Conservation (phyloP, 306 rosid species). For the Dalbergia cochinchinensis region DNA sequence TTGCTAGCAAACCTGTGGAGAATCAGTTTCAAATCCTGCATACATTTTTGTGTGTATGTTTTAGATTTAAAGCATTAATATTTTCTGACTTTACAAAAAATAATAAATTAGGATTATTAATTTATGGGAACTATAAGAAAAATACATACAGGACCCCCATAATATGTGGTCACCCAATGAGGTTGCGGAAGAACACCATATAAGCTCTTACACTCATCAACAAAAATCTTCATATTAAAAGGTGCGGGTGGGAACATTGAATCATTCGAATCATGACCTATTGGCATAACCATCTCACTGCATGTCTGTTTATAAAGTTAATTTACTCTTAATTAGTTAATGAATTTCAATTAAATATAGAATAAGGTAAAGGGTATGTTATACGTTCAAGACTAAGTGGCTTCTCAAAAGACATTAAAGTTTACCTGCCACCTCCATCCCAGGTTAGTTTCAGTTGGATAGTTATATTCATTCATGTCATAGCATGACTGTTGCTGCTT, state of each 20-base stretch:
- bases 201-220: constrained; percentile 44
- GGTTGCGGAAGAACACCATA: constrained; percentile 71
- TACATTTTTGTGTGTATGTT: background rate
- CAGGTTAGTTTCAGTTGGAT: constrained; percentile 26
- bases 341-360: background rate
- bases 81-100: background rate
- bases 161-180: constrained; percentile 77
- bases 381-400: background rate
- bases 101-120: background rate
- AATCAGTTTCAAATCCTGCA: constrained; percentile 63
- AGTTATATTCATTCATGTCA: constrained; percentile 9
- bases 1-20: constrained; percentile 74
- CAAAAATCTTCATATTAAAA: constrained; percentile 47
- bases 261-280: constrained; percentile 49
- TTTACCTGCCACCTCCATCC: constrained; percentile 62
- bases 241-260: constrained; percentile 62
- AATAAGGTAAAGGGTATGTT: background rate
- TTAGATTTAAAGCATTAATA: background rate
- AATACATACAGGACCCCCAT: constrained; percentile 70
- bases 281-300: constrained; percentile 68
- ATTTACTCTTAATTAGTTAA: background rate
- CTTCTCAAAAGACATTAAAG: background rate
- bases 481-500: constrained; percentile 33
- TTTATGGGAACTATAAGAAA: background rate
- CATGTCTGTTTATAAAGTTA: constrained; percentile 51